phyloP scores from a whole-genome alignment of 2,329 filamentous ascomycete species.

The Colletotrichum sp. region DNA sequence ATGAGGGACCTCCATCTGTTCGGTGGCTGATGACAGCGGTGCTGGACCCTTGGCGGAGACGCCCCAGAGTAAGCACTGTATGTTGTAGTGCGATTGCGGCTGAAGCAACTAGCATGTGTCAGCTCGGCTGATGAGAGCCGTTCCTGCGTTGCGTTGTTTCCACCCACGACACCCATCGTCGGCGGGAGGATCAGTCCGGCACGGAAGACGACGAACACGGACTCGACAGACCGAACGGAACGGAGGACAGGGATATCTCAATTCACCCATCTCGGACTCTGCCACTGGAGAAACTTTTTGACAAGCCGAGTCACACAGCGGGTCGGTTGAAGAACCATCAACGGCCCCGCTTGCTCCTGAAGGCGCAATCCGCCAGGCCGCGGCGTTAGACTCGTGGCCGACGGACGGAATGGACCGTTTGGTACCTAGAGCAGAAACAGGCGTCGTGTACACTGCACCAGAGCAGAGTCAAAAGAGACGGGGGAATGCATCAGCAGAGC shows the following conservation, averaged over 20 bases:
- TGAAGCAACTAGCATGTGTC: not conserved
- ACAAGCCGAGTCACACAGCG: not conserved
- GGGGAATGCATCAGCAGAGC: not conserved
- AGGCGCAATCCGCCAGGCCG: not conserved
- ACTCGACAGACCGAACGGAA: not conserved
- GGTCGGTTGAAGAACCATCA: not conserved
- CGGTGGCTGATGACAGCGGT: not conserved
- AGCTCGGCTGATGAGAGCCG: not conserved
- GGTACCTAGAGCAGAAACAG: not conserved
- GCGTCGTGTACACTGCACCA: not conserved
- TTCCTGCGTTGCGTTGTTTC: not conserved
- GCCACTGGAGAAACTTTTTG: not conserved
- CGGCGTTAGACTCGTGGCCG: not conserved
- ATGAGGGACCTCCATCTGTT: not conserved
- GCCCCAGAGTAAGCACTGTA: conserved; percentile 3
- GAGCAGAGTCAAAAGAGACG: not conserved
- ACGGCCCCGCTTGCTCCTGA: not conserved
- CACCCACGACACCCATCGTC: not conserved
- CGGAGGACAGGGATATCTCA: not conserved
- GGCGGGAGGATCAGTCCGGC: not conserved
- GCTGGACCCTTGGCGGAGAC: not conserved
- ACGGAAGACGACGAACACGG: not conserved
- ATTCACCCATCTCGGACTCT: not conserved
- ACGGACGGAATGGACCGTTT: not conserved
- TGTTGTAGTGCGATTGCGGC: conserved; percentile 1